A percentile compares a stretch with the other conserved stretches of the same genome.
Evolutionary conservation across 176 grass and related monocot species (phyloP).

Genomic region (Avena eriantha): DNA sequence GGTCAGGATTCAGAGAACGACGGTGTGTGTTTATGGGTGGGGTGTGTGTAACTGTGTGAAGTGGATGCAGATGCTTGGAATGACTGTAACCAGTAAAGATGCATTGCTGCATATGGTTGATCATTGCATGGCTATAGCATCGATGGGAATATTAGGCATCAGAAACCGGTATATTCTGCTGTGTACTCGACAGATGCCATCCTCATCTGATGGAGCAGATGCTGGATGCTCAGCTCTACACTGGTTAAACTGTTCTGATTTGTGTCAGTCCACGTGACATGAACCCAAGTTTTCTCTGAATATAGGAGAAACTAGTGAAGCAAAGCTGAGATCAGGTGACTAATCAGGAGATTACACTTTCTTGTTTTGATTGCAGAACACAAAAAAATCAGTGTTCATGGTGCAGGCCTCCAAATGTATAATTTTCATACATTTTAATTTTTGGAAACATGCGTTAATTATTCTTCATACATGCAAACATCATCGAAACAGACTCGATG

Average conservation of each 20-base stretch:
- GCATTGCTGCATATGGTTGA: conserved; percentile 31
- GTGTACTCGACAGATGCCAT: conserved; percentile 28
- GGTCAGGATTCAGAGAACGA: background rate
- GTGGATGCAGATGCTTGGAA: conserved; percentile 36
- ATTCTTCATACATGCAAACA: no score
- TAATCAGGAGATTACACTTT: background rate
- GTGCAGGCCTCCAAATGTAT: background rate
- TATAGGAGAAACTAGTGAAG: background rate
- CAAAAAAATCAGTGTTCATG: background rate
- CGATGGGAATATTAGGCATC: conserved; percentile 26
- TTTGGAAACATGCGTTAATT: no score
- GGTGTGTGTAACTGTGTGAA: conserved; percentile 26
- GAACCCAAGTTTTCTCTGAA: background rate
- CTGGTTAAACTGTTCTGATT: background rate
- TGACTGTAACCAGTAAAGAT: conserved; percentile 33
- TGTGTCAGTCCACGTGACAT: conserved; percentile 17
- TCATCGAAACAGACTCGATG: no score
- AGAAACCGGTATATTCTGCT: conserved; percentile 34
- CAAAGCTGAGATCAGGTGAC: background rate
- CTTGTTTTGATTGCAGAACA: background rate
- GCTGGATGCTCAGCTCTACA: background rate
- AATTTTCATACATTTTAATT: background rate
- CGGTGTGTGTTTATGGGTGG: background rate
- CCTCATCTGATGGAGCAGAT: conserved; percentile 28
- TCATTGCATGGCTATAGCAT: conserved; percentile 9